phyloP scores from a whole-genome alignment of 192 early-diverging fungal genomes.

The Diversispora epigaea region DNA sequence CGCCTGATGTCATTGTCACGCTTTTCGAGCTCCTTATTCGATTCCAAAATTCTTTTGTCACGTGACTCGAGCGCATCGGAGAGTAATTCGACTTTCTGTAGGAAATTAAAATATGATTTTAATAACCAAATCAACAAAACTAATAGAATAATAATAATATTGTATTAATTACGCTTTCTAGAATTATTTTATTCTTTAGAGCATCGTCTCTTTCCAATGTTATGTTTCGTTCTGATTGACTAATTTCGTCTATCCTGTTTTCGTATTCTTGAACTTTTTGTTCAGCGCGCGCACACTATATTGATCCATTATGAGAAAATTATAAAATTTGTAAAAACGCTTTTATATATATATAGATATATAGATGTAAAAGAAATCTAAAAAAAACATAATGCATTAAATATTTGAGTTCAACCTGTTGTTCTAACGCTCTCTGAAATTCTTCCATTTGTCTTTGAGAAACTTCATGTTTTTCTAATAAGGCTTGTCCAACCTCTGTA shows the following conservation, averaged over 20 bases:
- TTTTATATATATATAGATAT: no score
- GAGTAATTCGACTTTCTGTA: slow-evolving; percentile 23
- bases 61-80: slow-evolving; percentile 24
- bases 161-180: slow-evolving; percentile 27
- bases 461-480: slow-evolving; percentile 44
- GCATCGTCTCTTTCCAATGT: slow-evolving; percentile 22
- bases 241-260: slow-evolving; percentile 9
- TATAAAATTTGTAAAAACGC: no score
- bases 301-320: no score
- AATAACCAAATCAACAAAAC: not conserved
- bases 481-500: slow-evolving; percentile 47
- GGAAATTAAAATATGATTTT: not conserved
- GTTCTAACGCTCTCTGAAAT: slow-evolving; percentile 33
- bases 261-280: slow-evolving; percentile 18
- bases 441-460: slow-evolving; percentile 37
- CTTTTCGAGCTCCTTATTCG: slow-evolving; percentile 36
- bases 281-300: slow-evolving; percentile 8
- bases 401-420: slow-evolving; percentile 32
- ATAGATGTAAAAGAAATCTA: no score
- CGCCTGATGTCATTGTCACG: slow-evolving; percentile 33
- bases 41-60: slow-evolving; percentile 20
- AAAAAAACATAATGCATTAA: no score
- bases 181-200: slow-evolving; percentile 4
- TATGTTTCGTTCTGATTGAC: not conserved
- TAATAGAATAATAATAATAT: not conserved